Evolutionary conservation across 148 eudicot genomes (phyloP).

Genomic region (Rhododendron simsii): DNA sequence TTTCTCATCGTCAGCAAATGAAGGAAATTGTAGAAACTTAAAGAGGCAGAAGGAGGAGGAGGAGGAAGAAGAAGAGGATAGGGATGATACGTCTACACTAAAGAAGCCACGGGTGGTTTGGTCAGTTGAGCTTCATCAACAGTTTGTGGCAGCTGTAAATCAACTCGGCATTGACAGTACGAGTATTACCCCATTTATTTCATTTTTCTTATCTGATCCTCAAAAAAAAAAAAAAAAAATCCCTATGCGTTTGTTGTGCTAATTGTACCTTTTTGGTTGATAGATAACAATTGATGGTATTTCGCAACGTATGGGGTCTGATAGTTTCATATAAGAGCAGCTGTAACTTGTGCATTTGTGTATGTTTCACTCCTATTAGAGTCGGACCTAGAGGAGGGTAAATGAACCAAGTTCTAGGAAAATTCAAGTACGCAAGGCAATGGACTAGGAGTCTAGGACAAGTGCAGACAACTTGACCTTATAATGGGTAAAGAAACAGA

Average conservation of each 20-base stretch:
- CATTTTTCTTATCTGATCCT: background rate
- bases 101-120: conserved; percentile 92
- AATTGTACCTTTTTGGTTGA: background rate
- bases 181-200: conserved; percentile 17
- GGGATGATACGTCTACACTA: conserved; percentile 59
- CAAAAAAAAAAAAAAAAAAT: too few species aligned
- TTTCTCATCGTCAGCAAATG: conserved; percentile 56
- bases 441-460: background rate
- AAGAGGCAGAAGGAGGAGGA: conserved; percentile 71
- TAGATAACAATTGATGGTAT: background rate
- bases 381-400: background rate
- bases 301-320: background rate
- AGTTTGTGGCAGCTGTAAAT: conserved; percentile 79
- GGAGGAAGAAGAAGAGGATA: conserved; percentile 58
- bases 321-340: background rate
- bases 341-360: background rate
- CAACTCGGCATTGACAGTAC: conserved; percentile 95
- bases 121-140: conserved; percentile 93
- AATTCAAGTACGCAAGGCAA: background rate
- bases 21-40: conserved; percentile 63
- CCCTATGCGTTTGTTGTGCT: background rate
- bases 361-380: background rate
- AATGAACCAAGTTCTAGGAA: background rate
- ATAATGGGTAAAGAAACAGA: background rate
- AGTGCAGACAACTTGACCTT: background rate